Base-by-base conservation (phyloP, 306 rosid genomes). In the Carpinus viminea region DNA sequence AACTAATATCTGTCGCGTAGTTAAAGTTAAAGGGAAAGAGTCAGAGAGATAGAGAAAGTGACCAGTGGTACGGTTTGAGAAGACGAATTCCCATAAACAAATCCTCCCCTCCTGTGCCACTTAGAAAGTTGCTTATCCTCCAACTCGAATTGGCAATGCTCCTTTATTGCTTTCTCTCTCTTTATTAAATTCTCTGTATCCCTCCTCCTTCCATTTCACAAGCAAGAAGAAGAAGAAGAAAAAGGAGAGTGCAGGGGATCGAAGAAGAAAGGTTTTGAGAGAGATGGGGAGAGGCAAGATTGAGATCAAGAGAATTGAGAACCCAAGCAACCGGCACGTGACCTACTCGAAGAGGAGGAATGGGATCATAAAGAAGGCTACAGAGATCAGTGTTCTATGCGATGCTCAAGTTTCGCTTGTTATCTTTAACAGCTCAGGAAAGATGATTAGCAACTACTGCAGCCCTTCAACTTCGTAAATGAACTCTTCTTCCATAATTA, bases 251-350 rank as follows among this genome's bases (percentile, higher is more conserved):
- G 26, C 26, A 24, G 26, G 26, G 26, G 26, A 24, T 36, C 38
- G 38, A 55, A 74, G 28, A 55, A 55, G 20, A 55, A 41, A 28
- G 41, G n/a, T 59, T 41, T 53, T 56, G 80, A 81, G 74, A 47
- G 41, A 92, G 34, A 31, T 94, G 98, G 98, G 97, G 51, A 91
- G 98, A 41, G 98, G 97, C 16, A 94, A 94, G 95, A 92, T 94
- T 77, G 98, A 94, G 90, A 94, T 94, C 52, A 92, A 89, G 85
- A 92, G 97, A 81, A 94, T 92, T 43, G 97, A 94, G 88, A 94
- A 92, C 87, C 75, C 91, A 70, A 92, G 77, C 83, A 92, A 88
- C 89, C 92, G 98, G 81, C 89, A 85, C 57, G 98, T 94, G 54
- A 92, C 98, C 7, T 94, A 88, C 50, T 79, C 98, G 3, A 94